Base-by-base conservation (phyloP, 352 stramenopile genomes). In the Globisporangium abappressorium region DNA sequence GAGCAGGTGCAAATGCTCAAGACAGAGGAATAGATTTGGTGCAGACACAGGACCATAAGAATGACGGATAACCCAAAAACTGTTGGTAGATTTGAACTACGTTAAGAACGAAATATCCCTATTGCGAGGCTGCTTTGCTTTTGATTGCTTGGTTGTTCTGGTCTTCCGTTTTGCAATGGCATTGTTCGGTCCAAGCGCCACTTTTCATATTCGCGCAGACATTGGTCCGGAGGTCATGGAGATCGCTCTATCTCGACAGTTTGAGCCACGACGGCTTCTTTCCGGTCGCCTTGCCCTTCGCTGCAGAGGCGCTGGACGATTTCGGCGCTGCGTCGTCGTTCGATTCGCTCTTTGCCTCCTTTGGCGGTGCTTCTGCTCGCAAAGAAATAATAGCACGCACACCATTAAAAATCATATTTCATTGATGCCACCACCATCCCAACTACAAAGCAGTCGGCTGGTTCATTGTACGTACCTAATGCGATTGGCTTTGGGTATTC, bases 181-280 rank as follows among this genome's bases (percentile, higher is more conserved):
- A 15, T 49, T 49, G 41, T 49, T 49, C 15, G 20, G 41, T 8
- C 6, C 41, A 49, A 49, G 41, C 20, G 41, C 7, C 15, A 6
- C 41, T 49, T 15, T 49, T 49, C 6, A 47, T 15, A 49, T 15
- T 20, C 5, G 8, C 41, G 18, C 7, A 22, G 18, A 51, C 18
- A 24, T 24, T 51, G 43, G 43, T 22, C 7, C 8, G 18, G 18
- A 22, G 8, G 7, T 2, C 2, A 24, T 51, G 43, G 18, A 7
- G 24, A 30, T 58, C 53, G 12, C 59, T 63, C 33, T 71, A 71
- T 33, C 66, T 65, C 26, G 54, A 92, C 5, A 92, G 72, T 68
- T 94, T 94, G 33, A 94, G 66, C 85, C 85, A 94, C 38, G 79
- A 81, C 2, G 85, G 85, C 51, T 91, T 92, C 67, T 92, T 94